phyloP scores from a whole-genome alignment of 495 filamentous ascomycete genomes.

The Penicillium macrosclerotiorum region DNA sequence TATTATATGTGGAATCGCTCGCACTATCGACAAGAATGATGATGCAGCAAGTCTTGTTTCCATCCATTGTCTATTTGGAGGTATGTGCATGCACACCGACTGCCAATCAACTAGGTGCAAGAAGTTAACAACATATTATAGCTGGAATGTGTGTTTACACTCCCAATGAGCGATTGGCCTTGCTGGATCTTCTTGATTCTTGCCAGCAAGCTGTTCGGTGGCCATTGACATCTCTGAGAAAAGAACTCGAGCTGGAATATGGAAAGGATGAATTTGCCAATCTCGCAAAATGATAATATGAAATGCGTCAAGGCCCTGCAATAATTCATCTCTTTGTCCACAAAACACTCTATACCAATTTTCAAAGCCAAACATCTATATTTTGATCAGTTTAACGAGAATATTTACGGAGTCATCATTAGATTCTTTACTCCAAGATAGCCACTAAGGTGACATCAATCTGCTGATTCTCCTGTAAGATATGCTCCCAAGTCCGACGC shows the following conservation, averaged over 20 bases:
- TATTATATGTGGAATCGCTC: constrained; percentile 27
- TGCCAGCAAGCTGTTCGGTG: constrained; percentile 22
- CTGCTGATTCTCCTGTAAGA: no score
- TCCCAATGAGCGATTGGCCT: constrained; percentile 22
- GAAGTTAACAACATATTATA: constrained; percentile 7
- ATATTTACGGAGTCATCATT: no score
- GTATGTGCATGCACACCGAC: constrained; percentile 19
- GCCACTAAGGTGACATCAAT: no score
- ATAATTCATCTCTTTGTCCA: no score
- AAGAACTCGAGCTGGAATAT: constrained; percentile 28
- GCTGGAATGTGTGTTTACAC: constrained; percentile 29
- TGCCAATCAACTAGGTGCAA: not conserved
- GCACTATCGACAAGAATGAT: constrained; percentile 19
- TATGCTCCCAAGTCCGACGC: no score
- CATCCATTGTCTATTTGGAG: constrained; percentile 29
- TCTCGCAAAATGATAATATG: constrained; percentile 13
- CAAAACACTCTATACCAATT: no score
- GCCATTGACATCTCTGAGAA: constrained; percentile 21
- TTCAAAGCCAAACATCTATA: no score
- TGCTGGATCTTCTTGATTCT: constrained; percentile 22
- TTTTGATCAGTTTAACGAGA: no score
- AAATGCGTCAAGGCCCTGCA: no score
- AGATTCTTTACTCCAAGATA: no score
- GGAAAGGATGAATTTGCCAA: constrained; percentile 20
- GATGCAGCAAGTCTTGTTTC: constrained; percentile 18